These are phyloP conservation scores for Hordeum pubiflorum DNA, from an alignment of 202 grass and related monocot species.

Conservation along the genomic window DNA sequence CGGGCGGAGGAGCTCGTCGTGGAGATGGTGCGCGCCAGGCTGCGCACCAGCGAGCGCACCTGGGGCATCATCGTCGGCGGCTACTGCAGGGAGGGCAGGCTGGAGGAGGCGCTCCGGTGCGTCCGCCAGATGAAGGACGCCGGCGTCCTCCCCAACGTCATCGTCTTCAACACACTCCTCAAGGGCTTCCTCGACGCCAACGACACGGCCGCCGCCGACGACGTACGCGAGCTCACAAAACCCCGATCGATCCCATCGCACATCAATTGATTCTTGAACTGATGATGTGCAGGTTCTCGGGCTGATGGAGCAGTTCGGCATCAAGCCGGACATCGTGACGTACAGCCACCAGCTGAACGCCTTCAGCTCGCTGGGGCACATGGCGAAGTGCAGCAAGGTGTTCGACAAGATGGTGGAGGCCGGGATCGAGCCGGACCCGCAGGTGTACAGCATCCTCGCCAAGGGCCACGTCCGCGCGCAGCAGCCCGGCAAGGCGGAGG, in stretches of 20 bases:
- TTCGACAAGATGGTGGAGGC: slow-evolving; percentile 71
- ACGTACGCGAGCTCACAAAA: slow-evolving; percentile 35
- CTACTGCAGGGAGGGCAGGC: slow-evolving; percentile 78
- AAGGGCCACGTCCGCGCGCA: slow-evolving; percentile 76
- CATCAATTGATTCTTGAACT: not conserved
- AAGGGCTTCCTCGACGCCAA: slow-evolving; percentile 75
- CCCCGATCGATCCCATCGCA: no score
- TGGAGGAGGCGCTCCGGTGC: slow-evolving; percentile 75
- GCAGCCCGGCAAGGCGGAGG: slow-evolving; percentile 70
- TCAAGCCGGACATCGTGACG: slow-evolving; percentile 78
- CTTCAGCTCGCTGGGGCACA: slow-evolving; percentile 64
- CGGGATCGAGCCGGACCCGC: slow-evolving; percentile 74
- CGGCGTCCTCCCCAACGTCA: slow-evolving; percentile 53
- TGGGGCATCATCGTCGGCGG: slow-evolving; percentile 87
- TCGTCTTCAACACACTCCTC: slow-evolving; percentile 85
- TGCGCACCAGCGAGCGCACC: slow-evolving; percentile 70
- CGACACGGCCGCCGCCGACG: slow-evolving; percentile 52
- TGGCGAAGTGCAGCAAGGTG: slow-evolving; percentile 64
- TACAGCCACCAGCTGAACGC: slow-evolving; percentile 91
- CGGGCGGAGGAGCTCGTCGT: slow-evolving; percentile 68
- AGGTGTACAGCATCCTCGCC: slow-evolving; percentile 91
- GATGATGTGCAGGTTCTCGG: slow-evolving; percentile 38
- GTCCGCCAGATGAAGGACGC: slow-evolving; percentile 70
- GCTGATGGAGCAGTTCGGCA: slow-evolving; percentile 73
- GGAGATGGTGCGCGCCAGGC: slow-evolving; percentile 42